These are phyloP conservation scores for Apophysomyces trapeziformis DNA, from an alignment of 371 early-diverging fungal species.

Conservation along the genomic window DNA sequence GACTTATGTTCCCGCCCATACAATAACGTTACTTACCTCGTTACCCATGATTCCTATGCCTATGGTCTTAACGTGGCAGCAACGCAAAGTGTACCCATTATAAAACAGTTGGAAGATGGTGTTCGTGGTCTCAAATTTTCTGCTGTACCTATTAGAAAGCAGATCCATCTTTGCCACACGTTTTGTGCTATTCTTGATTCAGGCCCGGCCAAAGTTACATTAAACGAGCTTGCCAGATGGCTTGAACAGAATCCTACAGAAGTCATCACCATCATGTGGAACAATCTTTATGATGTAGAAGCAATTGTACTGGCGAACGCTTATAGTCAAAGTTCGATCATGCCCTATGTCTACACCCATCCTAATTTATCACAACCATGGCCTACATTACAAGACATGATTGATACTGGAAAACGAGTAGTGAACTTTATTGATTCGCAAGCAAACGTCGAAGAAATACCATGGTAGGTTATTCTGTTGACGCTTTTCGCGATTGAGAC, in stretches of 20 bases:
- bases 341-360: conserved; percentile 53
- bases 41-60: conserved; percentile 80
- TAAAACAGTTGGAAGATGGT: conserved; percentile 69
- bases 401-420: conserved; percentile 58
- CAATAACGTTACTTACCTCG: conserved; percentile 59
- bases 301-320: conserved; percentile 41
- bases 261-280: conserved; percentile 74
- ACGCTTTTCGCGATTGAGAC: not conserved
- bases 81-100: conserved; percentile 64
- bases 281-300: conserved; percentile 61
- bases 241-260: conserved; percentile 65
- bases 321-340: conserved; percentile 57
- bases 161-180: conserved; percentile 70
- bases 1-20: conserved; percentile 61
- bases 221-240: conserved; percentile 57
- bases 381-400: conserved; percentile 75
- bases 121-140: conserved; percentile 76
- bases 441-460: conserved; percentile 48
- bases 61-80: conserved; percentile 50
- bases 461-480: conserved; percentile 53
- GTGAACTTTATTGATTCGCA: conserved; percentile 70
- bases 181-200: conserved; percentile 64
- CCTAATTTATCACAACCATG: conserved; percentile 33
- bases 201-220: conserved; percentile 52
- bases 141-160: conserved; percentile 59